Base-by-base conservation (phyloP, 2,329 filamentous ascomycete species). In the Penicillium freii region DNA sequence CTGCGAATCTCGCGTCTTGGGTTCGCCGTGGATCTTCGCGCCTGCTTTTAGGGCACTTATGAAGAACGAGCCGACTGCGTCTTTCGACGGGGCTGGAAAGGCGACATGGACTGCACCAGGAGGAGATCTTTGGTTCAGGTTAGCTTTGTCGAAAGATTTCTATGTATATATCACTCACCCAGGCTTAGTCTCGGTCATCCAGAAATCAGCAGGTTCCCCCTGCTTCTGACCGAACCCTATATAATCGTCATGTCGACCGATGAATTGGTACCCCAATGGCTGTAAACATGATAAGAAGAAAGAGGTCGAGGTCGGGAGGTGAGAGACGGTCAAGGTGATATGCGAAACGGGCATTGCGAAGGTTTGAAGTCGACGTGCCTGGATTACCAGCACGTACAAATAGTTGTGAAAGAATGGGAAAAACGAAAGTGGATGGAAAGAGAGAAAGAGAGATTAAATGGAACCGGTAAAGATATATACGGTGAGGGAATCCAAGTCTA, bases 201-300 rank as follows among this genome's bases (percentile, higher is more conserved):
- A 87, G 72, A 87, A 86, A 68, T 87, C 85, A 21, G 84, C 74
- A 29, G 76, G 76, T 44, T 77, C 72, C 45, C 73, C 81, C 51
- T 82, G 79, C 55, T 80, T 75, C 55, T 84, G 80, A 25, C 85
- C 85, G 63, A 87, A 82, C 5, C 83, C 85, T 62, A 87, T 82
- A 53, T 84, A 84, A 61, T 84, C 80, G 51, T 84, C 83, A 70
- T 82, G 80, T 57, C 83, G 78, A 55, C 83, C 84, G 61, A 91
- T 82, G 71, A 87, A 95, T 59, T 83, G 83, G 60, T 95, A 86
- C 38, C 89, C 89, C 23, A 96, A 81, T 4, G 90, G 88, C 66
- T 93, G 90, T 8, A 91, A 82, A 62, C 91, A 82, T 61, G 89
- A 84, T 23, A 92, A 84, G 75, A 91, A 96, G 79, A 95, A 96